Evolutionary conservation across 768 basidiomycete species (phyloP), one percentile per base, ranked within the genome.

Genomic region (Boletus subcaerulescens): DNA sequence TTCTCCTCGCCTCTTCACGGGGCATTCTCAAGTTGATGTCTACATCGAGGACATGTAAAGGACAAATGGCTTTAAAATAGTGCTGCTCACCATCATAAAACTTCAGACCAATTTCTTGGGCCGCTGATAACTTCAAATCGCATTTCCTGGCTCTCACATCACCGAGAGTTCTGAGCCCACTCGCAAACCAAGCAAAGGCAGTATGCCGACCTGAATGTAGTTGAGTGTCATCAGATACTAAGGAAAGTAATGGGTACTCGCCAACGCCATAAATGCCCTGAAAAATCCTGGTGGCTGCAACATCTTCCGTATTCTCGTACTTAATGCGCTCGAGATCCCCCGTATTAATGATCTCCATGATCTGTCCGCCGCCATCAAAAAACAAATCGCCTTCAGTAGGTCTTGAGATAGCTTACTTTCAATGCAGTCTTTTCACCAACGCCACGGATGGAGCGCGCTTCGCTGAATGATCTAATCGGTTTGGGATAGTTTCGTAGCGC

Each of bases 21-120:
- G 93, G 90, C 80, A 98, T 97, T 20, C 94, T 82, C 48, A 76
- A 70, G 62, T 91, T 91, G 43, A 98, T 86, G 69, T 96, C 93
- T 85, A 58, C 38, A 57, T 50, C n/a, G 36, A 47, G 45, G 29
- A 41, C 26, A 18, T 22, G 2, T 57, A 7, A n/a, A 38, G 5
- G 29, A 22, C n/a, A 8, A 35, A 20, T 0, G 17, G 24, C 5
- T n/a, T 11, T 8, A 50, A 33, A 4, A 29, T 20, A 4, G 31
- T 12, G 26, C 5, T 5, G 45, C 76, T 41, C 32, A 86, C 89
- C 89, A 60, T 89, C 82, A 61, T 91, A 91, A 60, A 78, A 84
- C 53, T 74, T 69, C 35, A 92, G 62, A 0, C 89, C 90, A 50
- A 91, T 85, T 63, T 81, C 73, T 68, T 90, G 91, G 1, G 66